Conservation (phyloP, 129 eudicot genomes). For the Daucus carota region DH1_v3.0 NC_030385.2:43696501-43697000, state of each 20-base stretch:
- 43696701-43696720: not conserved
- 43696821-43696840: too few species aligned
- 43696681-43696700: not conserved
- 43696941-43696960: too few species aligned
- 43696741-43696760: not conserved
- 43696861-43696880: too few species aligned
- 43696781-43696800: too few species aligned
- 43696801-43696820: too few species aligned
- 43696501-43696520: not conserved
- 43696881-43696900: too few species aligned
- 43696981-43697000: too few species aligned
- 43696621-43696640: not conserved
- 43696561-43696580: not conserved
- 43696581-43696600: not conserved
- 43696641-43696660: constrained; percentile 2
- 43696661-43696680: not conserved
- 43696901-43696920: too few species aligned
- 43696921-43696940: too few species aligned
- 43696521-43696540: not conserved
- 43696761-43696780: too few species aligned
- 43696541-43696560: not conserved
- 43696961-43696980: too few species aligned
- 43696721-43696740: not conserved
- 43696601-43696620: not conserved
- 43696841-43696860: too few species aligned